Evolutionary conservation across 352 stramenopile species (phyloP).

Genomic region (Poterioochromonas sp.): DNA sequence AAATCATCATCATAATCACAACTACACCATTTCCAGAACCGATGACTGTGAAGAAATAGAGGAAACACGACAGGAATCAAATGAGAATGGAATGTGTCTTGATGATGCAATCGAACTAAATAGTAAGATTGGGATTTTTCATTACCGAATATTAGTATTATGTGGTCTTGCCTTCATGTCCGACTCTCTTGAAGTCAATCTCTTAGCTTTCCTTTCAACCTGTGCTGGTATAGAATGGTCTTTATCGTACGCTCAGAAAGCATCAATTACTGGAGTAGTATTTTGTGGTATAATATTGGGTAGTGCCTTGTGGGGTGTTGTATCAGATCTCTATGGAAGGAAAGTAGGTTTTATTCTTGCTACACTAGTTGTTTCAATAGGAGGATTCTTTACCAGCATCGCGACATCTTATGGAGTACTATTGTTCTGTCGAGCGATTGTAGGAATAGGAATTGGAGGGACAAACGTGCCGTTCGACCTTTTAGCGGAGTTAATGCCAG

Average conservation of each 20-base stretch:
- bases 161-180: background rate
- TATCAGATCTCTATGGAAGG: background rate
- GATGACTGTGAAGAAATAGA: no score
- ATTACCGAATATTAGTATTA: background rate
- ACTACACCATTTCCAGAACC: no score
- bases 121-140: background rate
- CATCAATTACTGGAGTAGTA: background rate
- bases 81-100: no score
- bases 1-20: no score
- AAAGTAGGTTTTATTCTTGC: no score
- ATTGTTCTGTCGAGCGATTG: slow-evolving; percentile 34
- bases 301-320: background rate
- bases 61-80: no score
- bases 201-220: background rate
- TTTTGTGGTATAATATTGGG: background rate
- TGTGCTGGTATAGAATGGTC: background rate
- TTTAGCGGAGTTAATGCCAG: slow-evolving; percentile 6
- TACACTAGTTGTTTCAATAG: no score
- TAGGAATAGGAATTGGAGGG: slow-evolving; percentile 40
- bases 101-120: background rate
- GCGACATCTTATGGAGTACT: no score
- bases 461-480: background rate
- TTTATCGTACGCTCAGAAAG: background rate
- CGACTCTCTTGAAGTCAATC: background rate
- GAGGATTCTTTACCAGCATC: no score